Evolutionary conservation across 208 protist genomes (phyloP), one percentile per base, ranked within the genome.

Genomic region (Tritrichomonas foetus): DNA sequence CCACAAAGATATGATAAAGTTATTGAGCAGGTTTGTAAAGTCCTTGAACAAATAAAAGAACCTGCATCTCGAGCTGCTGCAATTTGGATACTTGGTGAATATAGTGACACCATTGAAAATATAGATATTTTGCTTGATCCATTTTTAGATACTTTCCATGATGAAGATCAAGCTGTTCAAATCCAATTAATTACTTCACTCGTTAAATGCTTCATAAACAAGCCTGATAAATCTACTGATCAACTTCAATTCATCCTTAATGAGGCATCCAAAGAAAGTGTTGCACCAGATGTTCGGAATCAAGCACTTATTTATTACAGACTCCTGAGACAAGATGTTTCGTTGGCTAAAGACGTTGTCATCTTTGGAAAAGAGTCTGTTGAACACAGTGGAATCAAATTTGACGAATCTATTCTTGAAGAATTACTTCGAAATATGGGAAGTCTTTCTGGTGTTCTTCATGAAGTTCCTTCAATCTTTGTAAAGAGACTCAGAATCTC

Each of bases 31-130:
- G 94, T 99, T 36, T 99, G 97, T 95, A 97, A 97, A 55, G 97
- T 98, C 61, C 95, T 99, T 9, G 97, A 98, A 72, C 3, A 11
- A 84, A 27, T 84, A 20, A 50, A 84, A 14, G 74, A 84, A 84
- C 74, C 74, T 53, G 14, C 8, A 50, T 11, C 89, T 61, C 36
- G 49, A n/a, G 89, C 89, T 33, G 9, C 93, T 30, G 47, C 47
- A 9, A 50, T 75, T 55, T 94, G 93, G 66, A 75, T 66, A 13
- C 14, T 93, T 11, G 89, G 89, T 39, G 94, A 99, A 95, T 99
- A 99, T 95, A 97, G 97, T 69, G 97, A 98, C 94, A 97, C 97
- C 72, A 97, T 99, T 93, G 97, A 98, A 53, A 98, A 98, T 95
- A 97, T 98, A 30, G 97, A 96, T 78, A 96, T 97, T 57, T 96